Conservation (phyloP, 2,329 filamentous ascomycete genomes). For the Orbilia quercus region DNA sequence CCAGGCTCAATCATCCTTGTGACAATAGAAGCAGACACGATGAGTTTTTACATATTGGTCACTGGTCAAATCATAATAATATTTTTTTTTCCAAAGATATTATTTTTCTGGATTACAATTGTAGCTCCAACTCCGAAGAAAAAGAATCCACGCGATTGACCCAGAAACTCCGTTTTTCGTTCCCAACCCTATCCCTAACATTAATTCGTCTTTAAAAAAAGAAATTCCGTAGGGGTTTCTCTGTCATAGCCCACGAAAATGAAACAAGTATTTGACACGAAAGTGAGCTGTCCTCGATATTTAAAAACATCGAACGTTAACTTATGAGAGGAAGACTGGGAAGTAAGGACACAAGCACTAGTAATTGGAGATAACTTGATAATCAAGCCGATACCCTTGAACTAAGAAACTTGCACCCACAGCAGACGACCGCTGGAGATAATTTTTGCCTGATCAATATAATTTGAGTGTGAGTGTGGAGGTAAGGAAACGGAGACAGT, state of each 20-base stretch:
- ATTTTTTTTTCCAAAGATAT: constrained; percentile 24
- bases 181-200: constrained; percentile 44
- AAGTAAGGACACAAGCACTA: constrained; percentile 2
- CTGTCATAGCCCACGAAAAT: constrained; percentile 44
- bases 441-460: constrained; percentile 25
- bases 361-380: neutral
- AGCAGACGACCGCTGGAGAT: constrained; percentile 15
- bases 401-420: constrained; percentile 22
- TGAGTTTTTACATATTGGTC: neutral
- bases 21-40: too few relatives aligned
- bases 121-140: constrained; percentile 51
- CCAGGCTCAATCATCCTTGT: too few relatives aligned
- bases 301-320: constrained; percentile 26
- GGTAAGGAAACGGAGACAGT: constrained; percentile 4
- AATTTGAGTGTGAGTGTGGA: constrained; percentile 11
- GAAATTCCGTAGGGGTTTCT: constrained; percentile 31
- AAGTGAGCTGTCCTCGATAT: constrained; percentile 31
- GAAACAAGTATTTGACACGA: constrained; percentile 52
- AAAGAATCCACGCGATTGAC: constrained; percentile 47
- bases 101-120: constrained; percentile 49
- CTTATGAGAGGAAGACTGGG: constrained; percentile 27
- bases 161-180: constrained; percentile 54
- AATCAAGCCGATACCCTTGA: neutral
- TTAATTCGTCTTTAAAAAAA: constrained; percentile 45
- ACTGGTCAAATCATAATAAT: neutral